Conservation (phyloP, 2,329 filamentous ascomycete species). For the Colletotrichum spaethianum region DNA sequence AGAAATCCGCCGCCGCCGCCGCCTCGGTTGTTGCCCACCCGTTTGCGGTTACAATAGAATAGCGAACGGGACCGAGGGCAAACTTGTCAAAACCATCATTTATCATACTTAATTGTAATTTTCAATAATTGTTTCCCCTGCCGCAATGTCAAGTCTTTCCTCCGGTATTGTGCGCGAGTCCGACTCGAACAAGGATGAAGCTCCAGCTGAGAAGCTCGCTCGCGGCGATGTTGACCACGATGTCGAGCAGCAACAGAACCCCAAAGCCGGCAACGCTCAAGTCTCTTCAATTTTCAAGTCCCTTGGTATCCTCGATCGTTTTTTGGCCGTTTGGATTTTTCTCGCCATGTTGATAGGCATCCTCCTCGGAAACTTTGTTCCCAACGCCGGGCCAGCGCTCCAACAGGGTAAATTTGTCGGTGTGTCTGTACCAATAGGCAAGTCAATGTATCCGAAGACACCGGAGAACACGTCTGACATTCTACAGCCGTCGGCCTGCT, state of each 20-base stretch:
- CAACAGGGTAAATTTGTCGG: slow-evolving; percentile 81
- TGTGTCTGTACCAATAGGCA: slow-evolving; percentile 76
- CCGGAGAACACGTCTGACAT: neutral
- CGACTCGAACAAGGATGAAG: neutral
- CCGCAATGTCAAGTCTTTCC: neutral
- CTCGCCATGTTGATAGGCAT: slow-evolving; percentile 84
- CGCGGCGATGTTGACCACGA: slow-evolving; percentile 5
- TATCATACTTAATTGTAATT: neutral
- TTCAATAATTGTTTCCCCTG: neutral
- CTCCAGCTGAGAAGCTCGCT: neutral
- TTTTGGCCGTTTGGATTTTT: slow-evolving; percentile 81
- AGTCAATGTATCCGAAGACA: neutral
- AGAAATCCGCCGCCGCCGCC: neutral
- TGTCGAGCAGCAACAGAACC: slow-evolving; percentile 31
- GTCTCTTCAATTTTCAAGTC: slow-evolving; percentile 64
- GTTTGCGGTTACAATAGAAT: neutral
- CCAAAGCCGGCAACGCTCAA: neutral
- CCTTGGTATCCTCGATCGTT: slow-evolving; percentile 73
- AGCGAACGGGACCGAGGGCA: neutral
- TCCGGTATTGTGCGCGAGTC: no score
- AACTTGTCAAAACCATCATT: neutral
- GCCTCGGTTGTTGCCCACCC: neutral
- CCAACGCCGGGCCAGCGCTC: slow-evolving; percentile 71
- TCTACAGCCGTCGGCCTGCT: slow-evolving; percentile 79
- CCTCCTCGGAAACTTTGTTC: slow-evolving; percentile 82